Evolutionary conservation across 2,329 filamentous ascomycete genomes (phyloP).

Genomic region (Xylaria sp.): DNA sequence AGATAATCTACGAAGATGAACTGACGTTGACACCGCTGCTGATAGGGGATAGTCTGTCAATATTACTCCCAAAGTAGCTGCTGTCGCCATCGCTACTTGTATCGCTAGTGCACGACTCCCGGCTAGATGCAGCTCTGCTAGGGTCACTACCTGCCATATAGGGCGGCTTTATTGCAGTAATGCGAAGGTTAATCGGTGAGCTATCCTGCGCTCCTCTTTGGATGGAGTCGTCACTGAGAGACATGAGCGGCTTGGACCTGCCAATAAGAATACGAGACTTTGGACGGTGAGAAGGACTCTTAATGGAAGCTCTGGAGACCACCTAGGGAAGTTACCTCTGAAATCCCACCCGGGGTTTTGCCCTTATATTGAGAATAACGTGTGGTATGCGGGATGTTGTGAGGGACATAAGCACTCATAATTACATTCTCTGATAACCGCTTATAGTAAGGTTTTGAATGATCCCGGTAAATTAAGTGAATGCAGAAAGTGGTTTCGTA

Average conservation of each 20-base stretch:
- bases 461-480: background rate
- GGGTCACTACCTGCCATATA: background rate
- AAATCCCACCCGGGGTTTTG: background rate
- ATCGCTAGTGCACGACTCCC: background rate
- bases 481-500: background rate
- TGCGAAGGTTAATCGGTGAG: background rate
- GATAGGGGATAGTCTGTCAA: slow-evolving; percentile 4
- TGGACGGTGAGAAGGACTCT: background rate
- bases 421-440: background rate
- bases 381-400: background rate
- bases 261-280: background rate
- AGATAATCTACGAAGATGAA: background rate
- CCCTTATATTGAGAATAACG: background rate
- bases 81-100: slow-evolving; percentile 7
- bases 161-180: background rate
- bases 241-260: background rate
- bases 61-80: background rate
- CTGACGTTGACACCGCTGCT: slow-evolving; percentile 7
- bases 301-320: background rate
- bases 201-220: background rate
- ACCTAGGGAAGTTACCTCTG: background rate
- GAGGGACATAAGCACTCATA: background rate
- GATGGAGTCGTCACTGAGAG: background rate
- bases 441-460: background rate
- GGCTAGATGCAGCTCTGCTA: background rate